Conservation (phyloP, 2,329 filamentous ascomycete species). For the Zasmidium angulare region DNA sequence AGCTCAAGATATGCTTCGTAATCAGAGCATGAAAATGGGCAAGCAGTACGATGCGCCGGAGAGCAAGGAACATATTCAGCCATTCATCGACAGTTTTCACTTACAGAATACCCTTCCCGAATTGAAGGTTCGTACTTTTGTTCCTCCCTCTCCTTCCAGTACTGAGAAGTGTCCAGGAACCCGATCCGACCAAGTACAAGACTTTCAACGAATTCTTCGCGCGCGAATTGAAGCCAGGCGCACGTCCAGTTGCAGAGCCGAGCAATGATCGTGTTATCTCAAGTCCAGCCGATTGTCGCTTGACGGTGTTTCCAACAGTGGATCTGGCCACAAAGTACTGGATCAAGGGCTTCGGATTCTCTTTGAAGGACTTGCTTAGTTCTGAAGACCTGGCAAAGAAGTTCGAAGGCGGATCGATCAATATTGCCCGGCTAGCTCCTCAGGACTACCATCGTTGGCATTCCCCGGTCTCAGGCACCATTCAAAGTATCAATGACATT, state of each 20-base stretch:
- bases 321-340: slow-evolving; percentile 43
- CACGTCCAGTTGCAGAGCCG: slow-evolving; percentile 40
- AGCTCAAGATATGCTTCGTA: slow-evolving; percentile 35
- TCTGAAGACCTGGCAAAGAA: slow-evolving; percentile 29
- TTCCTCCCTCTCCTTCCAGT: background rate
- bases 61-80: slow-evolving; percentile 39
- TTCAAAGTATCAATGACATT: slow-evolving; percentile 39
- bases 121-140: slow-evolving; percentile 24
- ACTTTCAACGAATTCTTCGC: slow-evolving; percentile 48
- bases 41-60: slow-evolving; percentile 40
- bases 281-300: slow-evolving; percentile 41
- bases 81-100: slow-evolving; percentile 43
- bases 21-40: slow-evolving; percentile 44
- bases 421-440: slow-evolving; percentile 43
- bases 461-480: slow-evolving; percentile 35
- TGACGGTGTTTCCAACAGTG: slow-evolving; percentile 40
- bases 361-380: slow-evolving; percentile 33
- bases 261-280: slow-evolving; percentile 34
- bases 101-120: slow-evolving; percentile 35
- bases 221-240: slow-evolving; percentile 37
- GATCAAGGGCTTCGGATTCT: slow-evolving; percentile 46
- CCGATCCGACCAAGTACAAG: slow-evolving; percentile 39
- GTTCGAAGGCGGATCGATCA: slow-evolving; percentile 39
- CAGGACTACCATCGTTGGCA: slow-evolving; percentile 47
- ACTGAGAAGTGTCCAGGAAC: slow-evolving; percentile 22